Evolutionary conservation across 2,329 filamentous ascomycete genomes (phyloP).

Genomic region (Penicillium verrucosum): DNA sequence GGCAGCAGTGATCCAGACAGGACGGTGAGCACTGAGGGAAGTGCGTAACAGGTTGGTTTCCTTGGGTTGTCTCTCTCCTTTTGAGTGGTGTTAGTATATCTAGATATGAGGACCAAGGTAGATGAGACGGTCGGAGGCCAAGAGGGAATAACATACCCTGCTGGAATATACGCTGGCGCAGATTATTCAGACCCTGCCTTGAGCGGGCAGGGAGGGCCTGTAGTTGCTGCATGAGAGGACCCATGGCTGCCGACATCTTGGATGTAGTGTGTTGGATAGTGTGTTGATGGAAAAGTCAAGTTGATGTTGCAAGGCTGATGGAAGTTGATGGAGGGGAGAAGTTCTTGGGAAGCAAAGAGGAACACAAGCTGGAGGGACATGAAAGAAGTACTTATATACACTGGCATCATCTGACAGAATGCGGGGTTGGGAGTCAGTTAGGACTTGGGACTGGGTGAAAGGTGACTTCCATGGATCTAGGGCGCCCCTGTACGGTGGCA

Average conservation of each 20-base stretch:
- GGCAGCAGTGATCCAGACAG: slow-evolving; percentile 33
- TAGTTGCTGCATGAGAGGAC: slow-evolving; percentile 22
- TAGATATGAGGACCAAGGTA: neutral
- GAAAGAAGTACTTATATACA: slow-evolving; percentile 16
- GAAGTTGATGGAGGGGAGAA: slow-evolving; percentile 1
- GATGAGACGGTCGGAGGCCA: neutral
- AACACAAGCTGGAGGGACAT: neutral
- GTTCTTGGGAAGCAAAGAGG: neutral
- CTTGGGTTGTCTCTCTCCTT: slow-evolving; percentile 29
- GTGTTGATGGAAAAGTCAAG: neutral
- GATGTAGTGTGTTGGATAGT: neutral
- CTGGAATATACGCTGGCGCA: slow-evolving; percentile 26
- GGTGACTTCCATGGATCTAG: slow-evolving; percentile 15
- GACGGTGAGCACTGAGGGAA: slow-evolving; percentile 32
- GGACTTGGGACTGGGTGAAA: slow-evolving; percentile 9
- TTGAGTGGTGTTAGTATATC: slow-evolving; percentile 6
- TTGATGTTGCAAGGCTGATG: neutral
- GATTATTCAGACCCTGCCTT: slow-evolving; percentile 24
- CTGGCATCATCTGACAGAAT: slow-evolving; percentile 22
- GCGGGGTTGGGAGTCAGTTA: slow-evolving; percentile 20
- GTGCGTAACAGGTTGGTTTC: slow-evolving; percentile 28
- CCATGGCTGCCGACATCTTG: slow-evolving; percentile 25
- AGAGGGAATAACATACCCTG: slow-evolving; percentile 18
- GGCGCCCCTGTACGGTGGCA: slow-evolving; percentile 19
- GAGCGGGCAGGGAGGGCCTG: slow-evolving; percentile 23